These are phyloP conservation scores for Hypoxylon rubiginosum DNA, from an alignment of 2,329 filamentous ascomycete genomes.

Conservation along the genomic window DNA sequence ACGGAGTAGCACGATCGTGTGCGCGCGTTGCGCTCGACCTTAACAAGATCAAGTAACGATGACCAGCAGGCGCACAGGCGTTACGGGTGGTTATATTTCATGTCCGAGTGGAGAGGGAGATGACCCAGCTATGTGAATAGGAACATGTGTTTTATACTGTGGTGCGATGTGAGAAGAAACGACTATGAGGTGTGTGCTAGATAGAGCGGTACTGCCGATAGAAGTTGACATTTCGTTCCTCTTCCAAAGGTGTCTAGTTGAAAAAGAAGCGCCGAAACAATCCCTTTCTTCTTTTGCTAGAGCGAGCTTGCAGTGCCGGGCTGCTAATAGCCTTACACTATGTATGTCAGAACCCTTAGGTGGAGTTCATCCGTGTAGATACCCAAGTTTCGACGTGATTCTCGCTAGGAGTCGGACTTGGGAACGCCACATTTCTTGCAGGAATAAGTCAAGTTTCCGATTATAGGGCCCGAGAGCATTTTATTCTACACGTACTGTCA, in stretches of 20 bases:
- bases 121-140: constrained; percentile 18
- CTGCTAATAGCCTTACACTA: not conserved
- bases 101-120: constrained; percentile 24
- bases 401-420: too few relatives aligned
- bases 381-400: constrained; percentile 14
- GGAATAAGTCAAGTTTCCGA: constrained; percentile 33
- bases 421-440: constrained; percentile 27
- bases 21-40: constrained; percentile 9
- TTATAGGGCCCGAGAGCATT: constrained; percentile 30
- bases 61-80: constrained; percentile 16
- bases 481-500: constrained; percentile 26
- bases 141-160: constrained; percentile 12
- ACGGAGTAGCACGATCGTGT: constrained; percentile 34
- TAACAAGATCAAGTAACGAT: constrained; percentile 27
- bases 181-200: constrained; percentile 2
- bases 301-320: not conserved
- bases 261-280: not conserved
- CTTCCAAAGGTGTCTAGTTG: too few relatives aligned
- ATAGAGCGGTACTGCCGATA: not conserved
- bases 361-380: not conserved
- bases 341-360: constrained; percentile 3
- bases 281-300: not conserved
- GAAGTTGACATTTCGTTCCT: not conserved
- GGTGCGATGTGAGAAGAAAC: constrained; percentile 32
- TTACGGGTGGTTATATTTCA: constrained; percentile 23